Conservation (phyloP, 345 rosid species). For the Gossypium raimondii region DNA sequence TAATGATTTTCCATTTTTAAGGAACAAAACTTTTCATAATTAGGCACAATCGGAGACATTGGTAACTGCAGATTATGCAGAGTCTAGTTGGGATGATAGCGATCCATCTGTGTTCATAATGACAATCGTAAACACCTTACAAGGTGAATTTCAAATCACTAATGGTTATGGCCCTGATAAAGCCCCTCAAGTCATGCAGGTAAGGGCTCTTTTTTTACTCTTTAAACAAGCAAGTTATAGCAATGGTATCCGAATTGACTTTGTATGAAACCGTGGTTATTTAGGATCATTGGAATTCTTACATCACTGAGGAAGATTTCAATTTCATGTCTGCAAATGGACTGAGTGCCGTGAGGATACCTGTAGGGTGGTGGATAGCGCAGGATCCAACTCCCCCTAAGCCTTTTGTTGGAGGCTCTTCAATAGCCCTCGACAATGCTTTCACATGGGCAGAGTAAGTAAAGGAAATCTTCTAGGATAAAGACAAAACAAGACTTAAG, state of each 20-base stretch:
- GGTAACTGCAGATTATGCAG: conserved; percentile 31
- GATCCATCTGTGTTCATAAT: conserved; percentile 37
- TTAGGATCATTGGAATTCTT: conserved; percentile 35
- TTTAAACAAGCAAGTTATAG: background rate
- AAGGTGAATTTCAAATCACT: conserved; percentile 35
- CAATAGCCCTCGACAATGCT: conserved; percentile 30
- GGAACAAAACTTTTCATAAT: background rate
- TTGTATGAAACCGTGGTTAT: background rate
- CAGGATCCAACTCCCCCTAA: conserved; percentile 31
- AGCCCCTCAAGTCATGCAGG: conserved; percentile 29
- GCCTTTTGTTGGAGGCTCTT: conserved; percentile 36
- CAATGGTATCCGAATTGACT: background rate
- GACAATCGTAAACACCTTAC: conserved; percentile 11
- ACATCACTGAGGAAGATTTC: conserved; percentile 35
- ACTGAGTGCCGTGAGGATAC: conserved; percentile 35
- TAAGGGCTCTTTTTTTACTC: background rate
- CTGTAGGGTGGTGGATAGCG: conserved; percentile 41
- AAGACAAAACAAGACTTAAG: background rate
- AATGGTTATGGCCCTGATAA: conserved; percentile 37
- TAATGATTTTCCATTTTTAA: too few relatives aligned
- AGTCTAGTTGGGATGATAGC: conserved; percentile 25
- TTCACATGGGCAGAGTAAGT: conserved; percentile 37
- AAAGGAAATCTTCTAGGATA: background rate
- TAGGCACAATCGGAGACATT: conserved; percentile 22
- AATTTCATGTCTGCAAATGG: conserved; percentile 32